Conservation (phyloP, 2,329 filamentous ascomycete genomes). For the Sclerotinia borealis region DNA sequence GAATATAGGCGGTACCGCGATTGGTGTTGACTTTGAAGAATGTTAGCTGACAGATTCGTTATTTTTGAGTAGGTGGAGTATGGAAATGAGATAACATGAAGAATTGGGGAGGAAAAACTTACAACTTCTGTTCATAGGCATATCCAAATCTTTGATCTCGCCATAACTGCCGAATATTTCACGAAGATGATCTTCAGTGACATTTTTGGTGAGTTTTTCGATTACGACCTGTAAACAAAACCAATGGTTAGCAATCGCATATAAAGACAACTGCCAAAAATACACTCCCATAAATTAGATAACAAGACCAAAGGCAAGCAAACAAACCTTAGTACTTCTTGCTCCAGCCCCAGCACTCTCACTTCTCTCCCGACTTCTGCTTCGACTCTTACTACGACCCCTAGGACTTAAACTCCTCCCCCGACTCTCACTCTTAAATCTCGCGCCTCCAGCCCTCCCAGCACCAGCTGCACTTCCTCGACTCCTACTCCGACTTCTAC, state of each 20-base stretch:
- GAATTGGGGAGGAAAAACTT: conserved; percentile 32
- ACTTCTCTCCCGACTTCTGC: conserved; percentile 18
- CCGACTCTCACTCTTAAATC: conserved; percentile 26
- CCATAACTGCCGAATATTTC: conserved; percentile 93
- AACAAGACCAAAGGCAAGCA: neutral
- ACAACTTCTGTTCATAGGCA: conserved; percentile 86
- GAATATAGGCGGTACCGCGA: conserved; percentile 86
- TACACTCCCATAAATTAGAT: neutral
- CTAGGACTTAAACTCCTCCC: conserved; percentile 32
- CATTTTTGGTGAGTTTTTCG: conserved; percentile 91
- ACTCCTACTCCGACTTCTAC: conserved; percentile 26
- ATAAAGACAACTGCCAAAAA: conserved; percentile 13
- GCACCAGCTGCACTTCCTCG: neutral
- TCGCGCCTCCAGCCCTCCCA: neutral
- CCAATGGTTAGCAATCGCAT: conserved; percentile 34
- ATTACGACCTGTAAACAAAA: conserved; percentile 64
- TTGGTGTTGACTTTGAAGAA: conserved; percentile 69
- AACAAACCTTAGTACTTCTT: conserved; percentile 47
- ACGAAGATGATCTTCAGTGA: conserved; percentile 78
- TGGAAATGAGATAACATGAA: neutral
- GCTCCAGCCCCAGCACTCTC: conserved; percentile 30
- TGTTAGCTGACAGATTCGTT: conserved; percentile 21
- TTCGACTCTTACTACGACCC: conserved; percentile 1
- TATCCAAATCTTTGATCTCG: conserved; percentile 75
- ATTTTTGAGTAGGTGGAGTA: neutral